Evolutionary conservation across 257 asterid species (phyloP), one percentile per base, ranked within the genome.

Genomic region (Fraxinus americana): DNA sequence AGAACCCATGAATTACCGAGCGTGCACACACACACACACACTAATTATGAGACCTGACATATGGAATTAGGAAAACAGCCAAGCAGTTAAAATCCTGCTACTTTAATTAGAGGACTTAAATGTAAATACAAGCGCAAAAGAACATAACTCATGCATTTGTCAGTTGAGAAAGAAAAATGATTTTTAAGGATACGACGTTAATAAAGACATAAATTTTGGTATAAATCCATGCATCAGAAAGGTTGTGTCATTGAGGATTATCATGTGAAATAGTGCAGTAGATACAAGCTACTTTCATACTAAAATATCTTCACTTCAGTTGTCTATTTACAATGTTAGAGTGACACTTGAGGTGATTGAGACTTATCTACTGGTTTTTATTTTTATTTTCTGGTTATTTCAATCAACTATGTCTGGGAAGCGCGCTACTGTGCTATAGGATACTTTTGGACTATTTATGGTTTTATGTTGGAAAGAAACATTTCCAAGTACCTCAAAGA

Each of bases 341-440:
- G 17, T 25, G 71, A 25, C n/a, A 48, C 7, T 48, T 48, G 59
- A 48, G n/a, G 21, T 16, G n/a, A 48, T 48, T 48, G 7, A 30
- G 13, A 74, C 52, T 35, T 43, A 17, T 61, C 30, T 73, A 61
- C 57, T 45, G 50, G 57, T 57, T 41, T 50, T 73, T 61, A 23
- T 72, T 43, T 80, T 23, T 41, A 71, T 54, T 78, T 75, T 71
- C 52, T 30, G 71, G 78, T 29, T 71, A 52, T 50, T 19, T 52
- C 67, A 63, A 35, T 45, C 13, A 4, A 48, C 38, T 48, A 30
- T 52, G 32, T 71, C 65, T 4, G 59, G 59, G 59, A 48, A 48
- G 59, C 17, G 21, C 0, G 21, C n/a, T 1, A 48, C 17, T 48
- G 59, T 4, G 21, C n/a, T 1, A 48, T 48, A 16, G 59, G 21